Evolutionary conservation across 148 eudicot species (phyloP).

Genomic region (Spergularia marina): DNA sequence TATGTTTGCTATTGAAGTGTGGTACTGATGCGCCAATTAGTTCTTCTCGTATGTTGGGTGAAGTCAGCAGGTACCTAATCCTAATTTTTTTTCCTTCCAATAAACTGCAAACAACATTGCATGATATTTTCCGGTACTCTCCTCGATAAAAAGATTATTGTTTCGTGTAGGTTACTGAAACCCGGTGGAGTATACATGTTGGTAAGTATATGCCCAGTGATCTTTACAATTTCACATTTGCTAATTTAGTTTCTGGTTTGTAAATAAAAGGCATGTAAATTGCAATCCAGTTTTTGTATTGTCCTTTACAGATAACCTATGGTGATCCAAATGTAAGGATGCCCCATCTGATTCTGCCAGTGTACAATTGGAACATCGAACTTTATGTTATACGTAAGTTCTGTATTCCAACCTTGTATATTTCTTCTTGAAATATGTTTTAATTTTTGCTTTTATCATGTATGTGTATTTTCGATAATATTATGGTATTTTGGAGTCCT

Average conservation of each 20-base stretch:
- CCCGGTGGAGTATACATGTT: conserved; percentile 87
- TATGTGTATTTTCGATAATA: no score
- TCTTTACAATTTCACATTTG: conserved; percentile 18
- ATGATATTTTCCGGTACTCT: conserved; percentile 7
- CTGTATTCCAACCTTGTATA: neutral
- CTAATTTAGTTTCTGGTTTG: neutral
- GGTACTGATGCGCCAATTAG: conserved; percentile 80
- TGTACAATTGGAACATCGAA: conserved; percentile 69
- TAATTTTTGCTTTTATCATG: neutral
- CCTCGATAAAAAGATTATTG: conserved; percentile 15
- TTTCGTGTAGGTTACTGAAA: conserved; percentile 76
- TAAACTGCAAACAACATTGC: neutral
- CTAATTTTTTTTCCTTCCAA: no score
- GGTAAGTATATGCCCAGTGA: conserved; percentile 45
- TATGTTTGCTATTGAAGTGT: conserved; percentile 49
- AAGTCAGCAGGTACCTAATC: conserved; percentile 79
- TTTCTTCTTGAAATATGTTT: neutral
- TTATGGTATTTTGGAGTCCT: no score
- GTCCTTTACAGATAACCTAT: conserved; percentile 68
- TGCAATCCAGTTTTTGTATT: neutral
- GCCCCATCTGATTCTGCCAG: conserved; percentile 57
- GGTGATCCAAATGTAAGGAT: conserved; percentile 87
- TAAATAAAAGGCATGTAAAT: neutral
- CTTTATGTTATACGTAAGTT: conserved; percentile 76
- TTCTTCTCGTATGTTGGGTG: conserved; percentile 84